Evolutionary conservation across 306 rosid genomes (phyloP).

Genomic region (Corylus avellana): DNA sequence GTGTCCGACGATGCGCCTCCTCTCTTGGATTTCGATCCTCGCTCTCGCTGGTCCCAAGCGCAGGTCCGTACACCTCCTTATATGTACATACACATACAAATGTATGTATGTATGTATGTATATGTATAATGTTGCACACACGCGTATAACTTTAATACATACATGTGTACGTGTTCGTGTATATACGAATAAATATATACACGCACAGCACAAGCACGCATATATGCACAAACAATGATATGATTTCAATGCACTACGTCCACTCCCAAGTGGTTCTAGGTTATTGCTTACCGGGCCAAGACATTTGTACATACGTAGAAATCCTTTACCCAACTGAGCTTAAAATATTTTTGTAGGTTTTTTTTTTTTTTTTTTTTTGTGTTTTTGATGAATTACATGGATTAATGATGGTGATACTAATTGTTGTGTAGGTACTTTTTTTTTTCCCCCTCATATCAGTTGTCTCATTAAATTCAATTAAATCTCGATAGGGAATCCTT

Average conservation of each 20-base stretch:
- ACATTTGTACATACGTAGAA: too few relatives aligned
- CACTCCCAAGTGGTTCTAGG: too few relatives aligned
- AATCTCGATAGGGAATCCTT: constrained; percentile 1
- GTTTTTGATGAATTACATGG: not conserved
- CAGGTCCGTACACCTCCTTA: constrained; percentile 37
- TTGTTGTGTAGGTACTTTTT: not conserved
- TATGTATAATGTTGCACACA: too few relatives aligned
- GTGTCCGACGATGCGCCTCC: constrained; percentile 45
- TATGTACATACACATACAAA: not conserved
- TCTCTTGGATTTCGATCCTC: constrained; percentile 19
- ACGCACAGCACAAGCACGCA: too few relatives aligned
- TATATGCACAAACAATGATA: too few relatives aligned
- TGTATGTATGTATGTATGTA: not conserved
- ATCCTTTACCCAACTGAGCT: not conserved
- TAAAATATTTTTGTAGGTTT: not conserved
- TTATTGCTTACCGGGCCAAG: too few relatives aligned
- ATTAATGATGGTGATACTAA: not conserved
- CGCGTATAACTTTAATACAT: too few relatives aligned
- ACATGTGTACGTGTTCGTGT: too few relatives aligned
- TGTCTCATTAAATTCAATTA: not conserved
- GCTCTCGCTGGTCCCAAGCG: constrained; percentile 45
- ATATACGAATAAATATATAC: too few relatives aligned
- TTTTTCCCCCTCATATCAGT: not conserved
- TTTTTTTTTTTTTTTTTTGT: not conserved
- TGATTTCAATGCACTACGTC: too few relatives aligned